A percentile compares a stretch with the other conserved stretches of the same genome.
Conservation (phyloP, 176 grass and related monocot species). For the Hsuehochloa calcarea region DNA sequence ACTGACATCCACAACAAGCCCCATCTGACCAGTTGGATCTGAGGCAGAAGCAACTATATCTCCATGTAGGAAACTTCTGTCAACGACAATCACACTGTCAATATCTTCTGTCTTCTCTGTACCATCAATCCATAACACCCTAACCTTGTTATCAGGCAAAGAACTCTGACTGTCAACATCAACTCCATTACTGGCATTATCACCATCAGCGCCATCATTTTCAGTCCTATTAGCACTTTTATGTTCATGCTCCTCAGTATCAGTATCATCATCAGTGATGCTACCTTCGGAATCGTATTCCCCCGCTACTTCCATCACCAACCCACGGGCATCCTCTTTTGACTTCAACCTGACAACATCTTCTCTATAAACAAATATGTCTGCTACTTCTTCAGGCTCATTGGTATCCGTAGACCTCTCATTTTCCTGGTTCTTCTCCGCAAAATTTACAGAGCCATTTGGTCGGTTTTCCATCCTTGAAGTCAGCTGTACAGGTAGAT, state of each 20-base stretch:
- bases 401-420: constrained; percentile 6
- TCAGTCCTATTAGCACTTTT: constrained; percentile 28
- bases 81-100: constrained; percentile 47
- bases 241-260: constrained; percentile 51
- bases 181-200: constrained; percentile 41
- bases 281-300: constrained; percentile 88
- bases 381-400: constrained; percentile 37
- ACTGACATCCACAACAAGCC: constrained; percentile 63
- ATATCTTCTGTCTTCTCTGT: constrained; percentile 66
- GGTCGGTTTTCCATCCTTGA: constrained; percentile 46
- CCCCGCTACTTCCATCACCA: constrained; percentile 83
- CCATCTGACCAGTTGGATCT: constrained; percentile 86
- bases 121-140: constrained; percentile 69
- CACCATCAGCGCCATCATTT: constrained; percentile 42
- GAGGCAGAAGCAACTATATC: constrained; percentile 76
- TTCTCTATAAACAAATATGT: constrained; percentile 69
- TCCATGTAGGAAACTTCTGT: constrained; percentile 81
- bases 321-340: constrained; percentile 45
- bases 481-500: not conserved
- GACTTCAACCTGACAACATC: constrained; percentile 77
- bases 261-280: constrained; percentile 63
- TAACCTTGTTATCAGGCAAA: constrained; percentile 74
- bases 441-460: constrained; percentile 23
- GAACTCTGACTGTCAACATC: constrained; percentile 47
- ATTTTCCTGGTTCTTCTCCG: constrained; percentile 33